phyloP scores from a whole-genome alignment of 78 protist species.

The Parvularia atlantis region DNA sequence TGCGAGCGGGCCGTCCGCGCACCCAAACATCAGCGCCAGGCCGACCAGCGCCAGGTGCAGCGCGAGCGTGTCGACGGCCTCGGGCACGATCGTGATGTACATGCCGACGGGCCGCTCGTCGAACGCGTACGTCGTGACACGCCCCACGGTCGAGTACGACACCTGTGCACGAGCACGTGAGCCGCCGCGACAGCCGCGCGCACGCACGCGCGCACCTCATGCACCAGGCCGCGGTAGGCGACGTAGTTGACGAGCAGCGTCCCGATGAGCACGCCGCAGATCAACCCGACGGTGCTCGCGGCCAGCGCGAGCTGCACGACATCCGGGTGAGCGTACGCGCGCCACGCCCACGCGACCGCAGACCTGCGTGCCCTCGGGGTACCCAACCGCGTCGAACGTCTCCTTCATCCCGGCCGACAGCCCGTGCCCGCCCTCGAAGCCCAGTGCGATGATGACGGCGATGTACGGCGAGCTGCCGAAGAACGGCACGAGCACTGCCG shows the following conservation, averaged over 20 bases:
- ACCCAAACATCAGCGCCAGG: too few species aligned
- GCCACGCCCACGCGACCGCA: background rate
- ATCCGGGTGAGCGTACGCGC: background rate
- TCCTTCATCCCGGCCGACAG: constrained; percentile 1
- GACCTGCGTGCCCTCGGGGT: background rate
- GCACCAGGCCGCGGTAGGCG: too few species aligned
- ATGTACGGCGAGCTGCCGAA: background rate
- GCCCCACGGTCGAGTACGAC: too few species aligned
- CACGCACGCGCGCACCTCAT: too few species aligned
- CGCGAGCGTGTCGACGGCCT: too few species aligned
- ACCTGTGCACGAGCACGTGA: too few species aligned
- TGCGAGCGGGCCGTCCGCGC: too few species aligned
- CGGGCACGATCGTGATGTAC: too few species aligned
- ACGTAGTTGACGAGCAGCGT: constrained; percentile 4
- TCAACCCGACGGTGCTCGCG: background rate
- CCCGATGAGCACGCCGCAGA: background rate
- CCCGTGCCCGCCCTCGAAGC: constrained; percentile 24
- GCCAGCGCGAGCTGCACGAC: background rate
- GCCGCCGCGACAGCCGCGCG: too few species aligned
- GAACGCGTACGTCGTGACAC: too few species aligned
- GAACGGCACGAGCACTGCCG: background rate
- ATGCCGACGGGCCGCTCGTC: too few species aligned
- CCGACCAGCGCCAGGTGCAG: too few species aligned
- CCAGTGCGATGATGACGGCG: background rate
- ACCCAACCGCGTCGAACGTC: background rate